Evolutionary conservation across 257 asterid genomes (phyloP).

Genomic region (Oldenlandia corymbosa): DNA sequence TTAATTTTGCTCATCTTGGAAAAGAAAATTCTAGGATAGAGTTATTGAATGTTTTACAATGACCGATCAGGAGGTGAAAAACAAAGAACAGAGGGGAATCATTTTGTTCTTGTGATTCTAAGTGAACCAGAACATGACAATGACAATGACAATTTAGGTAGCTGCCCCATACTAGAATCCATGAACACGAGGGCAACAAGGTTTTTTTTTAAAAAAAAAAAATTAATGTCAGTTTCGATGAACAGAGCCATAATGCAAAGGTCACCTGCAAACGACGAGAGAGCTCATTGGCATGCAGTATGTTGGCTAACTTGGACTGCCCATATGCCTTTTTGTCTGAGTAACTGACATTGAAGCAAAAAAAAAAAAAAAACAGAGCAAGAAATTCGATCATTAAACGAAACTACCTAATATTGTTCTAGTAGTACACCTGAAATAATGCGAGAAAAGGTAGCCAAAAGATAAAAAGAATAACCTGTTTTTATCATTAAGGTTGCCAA

Average conservation of each 20-base stretch:
- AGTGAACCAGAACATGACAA: neutral
- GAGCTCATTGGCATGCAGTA: constrained; percentile 76
- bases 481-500: constrained; percentile 52
- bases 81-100: no score
- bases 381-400: neutral
- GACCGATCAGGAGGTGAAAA: neutral
- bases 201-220: no score
- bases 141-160: no score
- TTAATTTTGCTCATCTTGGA: no score
- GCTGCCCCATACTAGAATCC: neutral
- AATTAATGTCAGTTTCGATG: neutral
- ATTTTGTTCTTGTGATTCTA: no score
- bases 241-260: neutral
- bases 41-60: neutral
- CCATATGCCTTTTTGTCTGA: constrained; percentile 80
- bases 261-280: constrained; percentile 60
- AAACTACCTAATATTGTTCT: no score
- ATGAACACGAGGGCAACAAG: neutral
- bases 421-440: no score
- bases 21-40: no score
- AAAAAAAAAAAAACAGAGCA: neutral
- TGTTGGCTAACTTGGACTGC: constrained; percentile 79
- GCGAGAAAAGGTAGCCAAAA: neutral
- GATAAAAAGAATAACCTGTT: constrained; percentile 30
- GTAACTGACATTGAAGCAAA: constrained; percentile 39